Evolutionary conservation across 371 early-diverging fungal species (phyloP).

Genomic region (Lichtheimia corymbifera): DNA sequence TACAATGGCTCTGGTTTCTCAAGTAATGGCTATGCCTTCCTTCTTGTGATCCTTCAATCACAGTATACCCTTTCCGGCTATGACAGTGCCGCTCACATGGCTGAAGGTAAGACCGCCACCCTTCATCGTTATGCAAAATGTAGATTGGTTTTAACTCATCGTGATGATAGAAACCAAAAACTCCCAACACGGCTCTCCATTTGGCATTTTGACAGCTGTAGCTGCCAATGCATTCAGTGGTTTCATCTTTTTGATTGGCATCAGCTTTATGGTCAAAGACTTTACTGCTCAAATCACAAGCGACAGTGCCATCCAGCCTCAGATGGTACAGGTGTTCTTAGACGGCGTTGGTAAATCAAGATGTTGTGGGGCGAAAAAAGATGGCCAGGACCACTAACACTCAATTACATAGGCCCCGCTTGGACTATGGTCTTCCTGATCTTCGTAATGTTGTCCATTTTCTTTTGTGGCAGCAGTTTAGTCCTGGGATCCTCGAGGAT

Average conservation of each 20-base stretch:
- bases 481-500: constrained; percentile 65
- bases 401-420: no score
- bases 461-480: constrained; percentile 59
- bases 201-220: constrained; percentile 64
- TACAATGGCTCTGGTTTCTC: constrained; percentile 57
- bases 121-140: background rate
- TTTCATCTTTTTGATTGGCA: constrained; percentile 54
- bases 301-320: constrained; percentile 52
- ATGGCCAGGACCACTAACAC: no score
- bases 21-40: constrained; percentile 49
- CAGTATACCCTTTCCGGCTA: constrained; percentile 73
- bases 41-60: constrained; percentile 58
- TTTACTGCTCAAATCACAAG: constrained; percentile 46
- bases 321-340: constrained; percentile 61
- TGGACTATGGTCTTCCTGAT: constrained; percentile 62
- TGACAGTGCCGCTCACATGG: constrained; percentile 75
- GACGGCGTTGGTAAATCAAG: constrained; percentile 58
- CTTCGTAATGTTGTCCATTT: constrained; percentile 55
- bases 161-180: constrained; percentile 58
- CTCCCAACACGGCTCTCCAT: constrained; percentile 57
- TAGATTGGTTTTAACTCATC: background rate
- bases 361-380: no score
- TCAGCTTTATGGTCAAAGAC: constrained; percentile 58
- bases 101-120: constrained; percentile 38
- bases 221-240: constrained; percentile 59